A percentile compares a stretch with the other conserved stretches of the same genome.
Conservation (phyloP, 164 flowering plant genomes). For the Annona cherimola region DNA sequence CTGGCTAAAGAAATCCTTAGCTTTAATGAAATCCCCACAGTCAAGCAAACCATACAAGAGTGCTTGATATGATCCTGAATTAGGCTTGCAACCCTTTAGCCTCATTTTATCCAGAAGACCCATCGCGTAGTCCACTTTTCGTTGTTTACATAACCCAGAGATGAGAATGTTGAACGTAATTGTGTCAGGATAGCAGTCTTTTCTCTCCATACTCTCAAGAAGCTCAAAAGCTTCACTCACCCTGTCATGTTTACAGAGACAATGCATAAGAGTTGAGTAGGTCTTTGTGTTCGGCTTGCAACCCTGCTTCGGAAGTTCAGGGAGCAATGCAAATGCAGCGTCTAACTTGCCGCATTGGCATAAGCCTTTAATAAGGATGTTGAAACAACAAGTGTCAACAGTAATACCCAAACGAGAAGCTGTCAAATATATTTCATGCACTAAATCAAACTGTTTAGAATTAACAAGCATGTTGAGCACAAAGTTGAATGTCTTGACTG, state of each 20-base stretch:
- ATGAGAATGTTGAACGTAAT: constrained; percentile 69
- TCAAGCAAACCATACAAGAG: constrained; percentile 67
- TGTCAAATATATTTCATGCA: constrained; percentile 54
- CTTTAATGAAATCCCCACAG: constrained; percentile 44
- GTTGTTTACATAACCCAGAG: constrained; percentile 64
- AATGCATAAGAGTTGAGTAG: constrained; percentile 70
- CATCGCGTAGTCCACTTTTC: constrained; percentile 51
- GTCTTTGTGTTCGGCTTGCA: constrained; percentile 59
- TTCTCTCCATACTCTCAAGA: constrained; percentile 63
- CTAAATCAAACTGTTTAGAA: constrained; percentile 42
- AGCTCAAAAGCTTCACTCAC: constrained; percentile 65
- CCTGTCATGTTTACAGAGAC: constrained; percentile 46
- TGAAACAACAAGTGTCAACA: constrained; percentile 71
- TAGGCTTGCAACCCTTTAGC: constrained; percentile 69
- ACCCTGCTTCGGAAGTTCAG: constrained; percentile 68
- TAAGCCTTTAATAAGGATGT: constrained; percentile 74
- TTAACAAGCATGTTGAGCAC: constrained; percentile 74
- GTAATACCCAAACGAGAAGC: constrained; percentile 56
- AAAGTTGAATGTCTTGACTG: constrained; percentile 54
- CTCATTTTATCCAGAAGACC: constrained; percentile 53
- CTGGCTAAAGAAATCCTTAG: constrained; percentile 39
- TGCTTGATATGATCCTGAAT: constrained; percentile 63
- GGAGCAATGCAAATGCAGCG: constrained; percentile 62
- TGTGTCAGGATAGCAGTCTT: constrained; percentile 54
- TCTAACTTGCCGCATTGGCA: constrained; percentile 54